Evolutionary conservation across 2,329 filamentous ascomycete species (phyloP), one percentile per base, ranked within the genome.

Genomic region (Albophoma yamanashiensis): DNA sequence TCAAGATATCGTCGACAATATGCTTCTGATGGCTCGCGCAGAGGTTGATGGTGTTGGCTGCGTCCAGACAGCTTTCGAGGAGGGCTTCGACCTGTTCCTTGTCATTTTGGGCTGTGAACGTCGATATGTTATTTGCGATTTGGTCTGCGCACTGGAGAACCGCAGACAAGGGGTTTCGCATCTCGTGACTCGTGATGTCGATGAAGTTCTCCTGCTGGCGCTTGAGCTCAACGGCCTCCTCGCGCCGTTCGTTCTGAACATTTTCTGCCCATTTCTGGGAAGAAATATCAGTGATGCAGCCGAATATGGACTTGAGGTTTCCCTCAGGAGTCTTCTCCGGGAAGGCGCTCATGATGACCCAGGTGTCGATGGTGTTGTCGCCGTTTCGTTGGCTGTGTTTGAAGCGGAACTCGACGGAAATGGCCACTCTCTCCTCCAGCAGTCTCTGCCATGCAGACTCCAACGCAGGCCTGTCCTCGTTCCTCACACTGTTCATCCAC

Each of bases 181-280:
- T 88, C 67, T 90, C 88, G 71, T 90, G 88, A 62, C 82, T 87
- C 3, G 86, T 89, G 59, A 89, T 89, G 67, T 89, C 87, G 64
- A 89, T 89, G 67, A 89, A 89, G 64, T 89, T 89, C 65, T 85
- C 83, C 65, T 86, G 82, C 63, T 89, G 85, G 31, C 84, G 79
- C 71, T 94, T 94, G 62, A 92, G 79, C 69, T 93, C 88, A 2
- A 92, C 84, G 0, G 90, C 91, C 70, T 94, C 90, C 67, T 92
- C 84, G 68, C 89, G 88, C 61, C 89, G 85, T 53, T 86, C 82
- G 66, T 83, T 90, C 71, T 95, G 89, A 40, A 91, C 85, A 55
- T 87, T 86, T 71, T 95, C 91, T 1, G 91, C 90, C 79, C 87
- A 88, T 71, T 95, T 96, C 70, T 94, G 89, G 59, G 89, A 84